Evolutionary conservation across 805 yeast genomes (phyloP), one percentile per base, ranked within the genome.

Genomic region (Danielozyma ontarioensis): DNA sequence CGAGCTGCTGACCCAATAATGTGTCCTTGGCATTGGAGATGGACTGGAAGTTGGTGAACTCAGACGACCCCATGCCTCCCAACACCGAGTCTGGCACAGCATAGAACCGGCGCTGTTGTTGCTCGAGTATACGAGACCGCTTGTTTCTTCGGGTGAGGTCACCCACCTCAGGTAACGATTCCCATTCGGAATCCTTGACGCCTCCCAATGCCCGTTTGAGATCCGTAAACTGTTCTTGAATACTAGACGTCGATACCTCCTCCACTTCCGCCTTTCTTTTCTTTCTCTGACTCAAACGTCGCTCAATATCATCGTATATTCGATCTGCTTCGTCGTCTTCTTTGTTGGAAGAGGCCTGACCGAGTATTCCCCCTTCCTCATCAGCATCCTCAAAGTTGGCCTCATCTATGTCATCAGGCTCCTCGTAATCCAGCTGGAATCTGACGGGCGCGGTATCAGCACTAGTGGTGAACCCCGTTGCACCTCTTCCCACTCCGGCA

Each of bases 401-500:
- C 50, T 43, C 39, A n/a, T 32, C 40, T 0, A 40, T 55, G 5
- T 45, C 50, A 12, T 51, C 55, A 7, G 42, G 45, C 17, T 55
- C 61, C 16, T 57, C 69, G 4, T 57, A 59, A n/a, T 53, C 48
- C 51, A 36, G 64, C 51, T 34, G 34, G 57, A 40, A 67, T 42
- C 36, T 62, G 37, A 10, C 41, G 38, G 2, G 71, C 68, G 86
- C 86, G 12, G 83, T 55, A 41, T 83, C 94, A 1, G 93, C 86
- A 37, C 87, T 73, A 0, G 96, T 87, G 0, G 89, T 78, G 57
- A 93, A 89, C 4, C 97, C 97, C 1, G 85, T 75, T 2, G 97
- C 97, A 17, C 98, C 98, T 51, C 98, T 69, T 0, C 97, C 97
- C 5, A 88, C 59, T 17, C 98, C 98, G 3, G 97, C 83, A 26